These are phyloP conservation scores for Xylariales sp. DNA, from an alignment of 2,329 filamentous ascomycete genomes.

Conservation along the genomic window DNA sequence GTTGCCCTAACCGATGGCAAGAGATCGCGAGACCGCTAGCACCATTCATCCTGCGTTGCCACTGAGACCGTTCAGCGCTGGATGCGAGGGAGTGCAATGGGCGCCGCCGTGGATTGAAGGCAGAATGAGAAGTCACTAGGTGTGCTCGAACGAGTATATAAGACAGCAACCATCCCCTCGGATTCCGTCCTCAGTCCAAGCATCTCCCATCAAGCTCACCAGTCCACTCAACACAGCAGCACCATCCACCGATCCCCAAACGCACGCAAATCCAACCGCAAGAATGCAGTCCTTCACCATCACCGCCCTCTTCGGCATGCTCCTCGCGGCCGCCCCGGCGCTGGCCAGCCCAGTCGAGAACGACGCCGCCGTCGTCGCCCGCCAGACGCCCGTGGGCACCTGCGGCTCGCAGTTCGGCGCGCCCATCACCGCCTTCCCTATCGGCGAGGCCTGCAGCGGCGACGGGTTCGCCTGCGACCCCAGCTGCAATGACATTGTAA, in stretches of 20 bases:
- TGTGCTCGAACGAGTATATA: constrained; percentile 12
- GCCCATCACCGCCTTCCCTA: constrained; percentile 33
- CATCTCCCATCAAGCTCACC: constrained; percentile 13
- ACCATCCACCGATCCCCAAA: background rate
- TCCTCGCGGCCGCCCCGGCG: constrained; percentile 32
- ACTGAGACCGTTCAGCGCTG: background rate
- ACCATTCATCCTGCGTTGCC: background rate
- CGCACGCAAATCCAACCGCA: constrained; percentile 3
- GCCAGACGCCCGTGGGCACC: constrained; percentile 29
- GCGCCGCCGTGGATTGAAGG: background rate
- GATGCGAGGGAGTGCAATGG: background rate
- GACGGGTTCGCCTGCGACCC: constrained; percentile 33
- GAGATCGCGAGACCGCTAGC: constrained; percentile 18
- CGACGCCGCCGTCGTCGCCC: constrained; percentile 14
- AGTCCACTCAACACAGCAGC: constrained; percentile 2
- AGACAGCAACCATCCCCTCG: constrained; percentile 7
- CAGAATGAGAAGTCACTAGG: background rate
- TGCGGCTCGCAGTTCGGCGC: constrained; percentile 37
- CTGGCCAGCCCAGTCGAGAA: constrained; percentile 29
- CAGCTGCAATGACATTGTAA: constrained; percentile 35
- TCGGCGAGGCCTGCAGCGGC: constrained; percentile 36
- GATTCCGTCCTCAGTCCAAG: constrained; percentile 7
- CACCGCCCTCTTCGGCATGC: constrained; percentile 31
- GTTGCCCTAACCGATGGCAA: background rate
- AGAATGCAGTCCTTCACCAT: constrained; percentile 33